Percentiles rank a stretch among this genome's conserved stretches.
Conservation (phyloP, 208 protist species). For the Leishmania major region DNA sequence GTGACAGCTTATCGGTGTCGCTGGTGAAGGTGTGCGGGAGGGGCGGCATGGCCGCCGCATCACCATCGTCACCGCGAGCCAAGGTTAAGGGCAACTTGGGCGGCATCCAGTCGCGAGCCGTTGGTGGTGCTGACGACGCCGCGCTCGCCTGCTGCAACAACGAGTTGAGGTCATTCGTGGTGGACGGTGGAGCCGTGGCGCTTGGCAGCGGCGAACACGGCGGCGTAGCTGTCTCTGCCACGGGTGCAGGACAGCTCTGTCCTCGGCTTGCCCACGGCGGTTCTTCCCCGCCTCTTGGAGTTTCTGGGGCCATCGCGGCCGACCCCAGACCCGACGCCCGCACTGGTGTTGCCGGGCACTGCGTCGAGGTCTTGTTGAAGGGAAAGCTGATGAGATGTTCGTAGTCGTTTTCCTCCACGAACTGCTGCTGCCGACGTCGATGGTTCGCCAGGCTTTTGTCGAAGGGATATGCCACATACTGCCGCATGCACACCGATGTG, state of each 20-base stretch:
- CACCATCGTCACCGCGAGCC: not conserved
- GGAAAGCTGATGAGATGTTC: slow-evolving; percentile 56
- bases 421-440: slow-evolving; percentile 62
- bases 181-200: not conserved
- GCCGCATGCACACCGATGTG: slow-evolving; percentile 66
- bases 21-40: not conserved
- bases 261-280: not conserved
- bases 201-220: slow-evolving; percentile 7
- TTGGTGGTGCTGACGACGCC: not conserved
- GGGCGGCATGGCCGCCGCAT: not conserved
- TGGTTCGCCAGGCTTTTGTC: slow-evolving; percentile 74
- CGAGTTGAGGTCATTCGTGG: not conserved
- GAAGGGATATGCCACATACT: slow-evolving; percentile 82
- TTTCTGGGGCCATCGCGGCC: not conserved
- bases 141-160: not conserved
- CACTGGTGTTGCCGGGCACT: slow-evolving; percentile 7
- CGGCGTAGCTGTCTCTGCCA: slow-evolving; percentile 19
- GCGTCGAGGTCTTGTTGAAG: slow-evolving; percentile 21
- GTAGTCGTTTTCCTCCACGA: slow-evolving; percentile 78
- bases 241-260: not conserved
- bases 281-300: not conserved
- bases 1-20: not conserved
- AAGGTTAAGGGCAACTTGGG: not conserved
- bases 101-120: slow-evolving; percentile 1
- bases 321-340: not conserved